Evolutionary conservation across 1,139 yeast species (phyloP).

Genomic region (Wickerhamiella pararugosa): DNA sequence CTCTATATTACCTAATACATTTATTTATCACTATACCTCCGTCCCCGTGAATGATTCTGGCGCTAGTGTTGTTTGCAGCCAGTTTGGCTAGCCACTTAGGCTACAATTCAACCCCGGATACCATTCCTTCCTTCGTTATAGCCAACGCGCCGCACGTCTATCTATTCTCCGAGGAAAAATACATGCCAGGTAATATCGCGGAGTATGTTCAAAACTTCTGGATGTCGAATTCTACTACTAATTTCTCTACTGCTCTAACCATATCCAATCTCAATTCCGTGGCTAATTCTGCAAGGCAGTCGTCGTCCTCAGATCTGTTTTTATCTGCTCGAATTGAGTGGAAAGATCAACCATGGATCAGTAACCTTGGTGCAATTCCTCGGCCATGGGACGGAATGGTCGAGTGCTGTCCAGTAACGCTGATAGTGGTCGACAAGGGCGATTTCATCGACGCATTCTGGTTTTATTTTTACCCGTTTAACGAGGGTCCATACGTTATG

Average conservation of each 20-base stretch:
- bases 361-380: slow-evolving; percentile 58
- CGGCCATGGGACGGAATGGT: slow-evolving; percentile 57
- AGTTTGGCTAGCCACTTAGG: too few species aligned
- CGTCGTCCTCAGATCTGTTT: slow-evolving; percentile 27
- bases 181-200: slow-evolving; percentile 68
- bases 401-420: slow-evolving; percentile 60
- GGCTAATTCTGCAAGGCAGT: not conserved
- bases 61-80: too few species aligned
- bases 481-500: slow-evolving; percentile 93
- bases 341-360: slow-evolving; percentile 71
- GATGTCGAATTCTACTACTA: slow-evolving; percentile 16
- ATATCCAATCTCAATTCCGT: slow-evolving; percentile 26
- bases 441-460: slow-evolving; percentile 87
- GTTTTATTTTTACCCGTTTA: slow-evolving; percentile 92
- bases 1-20: too few species aligned
- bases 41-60: too few species aligned
- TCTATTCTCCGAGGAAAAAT: slow-evolving; percentile 75
- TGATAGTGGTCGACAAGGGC: slow-evolving; percentile 81
- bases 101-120: not conserved
- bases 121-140: slow-evolving; percentile 56
- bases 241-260: slow-evolving; percentile 29
- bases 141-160: slow-evolving; percentile 70
- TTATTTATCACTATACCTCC: too few species aligned
- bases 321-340: slow-evolving; percentile 61
- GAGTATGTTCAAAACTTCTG: slow-evolving; percentile 51